Evolutionary conservation across 1,139 yeast genomes (phyloP).

Genomic region (Blastobotrys ciferrii): DNA sequence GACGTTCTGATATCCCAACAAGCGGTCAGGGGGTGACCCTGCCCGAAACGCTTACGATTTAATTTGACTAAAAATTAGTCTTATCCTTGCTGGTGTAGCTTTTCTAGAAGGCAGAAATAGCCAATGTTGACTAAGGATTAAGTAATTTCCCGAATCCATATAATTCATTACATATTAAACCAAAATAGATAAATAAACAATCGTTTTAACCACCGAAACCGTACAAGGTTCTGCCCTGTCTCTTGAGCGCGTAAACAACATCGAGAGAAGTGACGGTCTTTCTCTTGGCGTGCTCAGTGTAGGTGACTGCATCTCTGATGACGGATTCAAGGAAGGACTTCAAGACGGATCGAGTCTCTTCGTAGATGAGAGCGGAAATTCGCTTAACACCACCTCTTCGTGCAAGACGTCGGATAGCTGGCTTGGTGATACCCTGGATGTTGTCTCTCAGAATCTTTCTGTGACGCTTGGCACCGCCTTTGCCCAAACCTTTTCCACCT

Average conservation of each 20-base stretch:
- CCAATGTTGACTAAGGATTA: no score
- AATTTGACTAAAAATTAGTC: no score
- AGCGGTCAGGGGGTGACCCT: no score
- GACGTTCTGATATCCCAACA: no score
- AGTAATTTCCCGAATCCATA: slow-evolving; percentile 6
- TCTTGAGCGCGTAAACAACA: slow-evolving; percentile 98
- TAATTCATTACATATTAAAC: slow-evolving; percentile 11
- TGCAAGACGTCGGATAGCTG: slow-evolving; percentile 99
- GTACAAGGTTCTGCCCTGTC: slow-evolving; percentile 99
- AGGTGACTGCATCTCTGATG: slow-evolving; percentile 98
- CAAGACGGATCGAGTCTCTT: slow-evolving; percentile 96
- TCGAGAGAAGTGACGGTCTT: slow-evolving; percentile 99
- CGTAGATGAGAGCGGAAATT: slow-evolving; percentile 98
- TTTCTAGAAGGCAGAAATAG: no score
- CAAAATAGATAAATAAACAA: slow-evolving; percentile 10
- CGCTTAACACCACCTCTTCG: slow-evolving; percentile 99
- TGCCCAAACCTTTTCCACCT: slow-evolving; percentile 99
- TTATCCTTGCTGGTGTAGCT: no score
- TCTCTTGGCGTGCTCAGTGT: slow-evolving; percentile 99
- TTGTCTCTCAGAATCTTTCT: slow-evolving; percentile 99
- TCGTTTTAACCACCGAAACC: slow-evolving; percentile 99
- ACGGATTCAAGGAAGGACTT: slow-evolving; percentile 96
- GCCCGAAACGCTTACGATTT: no score
- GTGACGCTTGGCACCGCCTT: slow-evolving; percentile 99
- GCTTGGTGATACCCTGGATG: slow-evolving; percentile 99